A percentile compares a stretch with the other conserved stretches of the same genome.
Evolutionary conservation across 768 basidiomycete genomes (phyloP).

Genomic region (Suillus placidus): DNA sequence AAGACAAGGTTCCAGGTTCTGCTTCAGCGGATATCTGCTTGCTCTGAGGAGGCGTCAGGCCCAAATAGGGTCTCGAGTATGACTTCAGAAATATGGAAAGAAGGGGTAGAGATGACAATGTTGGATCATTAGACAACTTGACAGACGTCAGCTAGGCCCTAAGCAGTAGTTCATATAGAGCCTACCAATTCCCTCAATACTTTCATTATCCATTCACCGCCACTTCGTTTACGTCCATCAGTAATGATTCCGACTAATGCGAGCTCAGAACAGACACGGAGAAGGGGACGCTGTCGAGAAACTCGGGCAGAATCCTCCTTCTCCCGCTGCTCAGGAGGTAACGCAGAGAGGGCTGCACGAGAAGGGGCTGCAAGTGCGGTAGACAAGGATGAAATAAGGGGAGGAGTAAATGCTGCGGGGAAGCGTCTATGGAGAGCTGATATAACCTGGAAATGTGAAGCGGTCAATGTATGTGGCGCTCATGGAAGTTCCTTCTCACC

Average conservation of each 20-base stretch:
- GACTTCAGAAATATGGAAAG: slow-evolving; percentile 91
- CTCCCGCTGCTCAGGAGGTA: slow-evolving; percentile 81
- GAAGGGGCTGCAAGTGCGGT: slow-evolving; percentile 61
- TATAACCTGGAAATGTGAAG: slow-evolving; percentile 62
- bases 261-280: slow-evolving; percentile 88
- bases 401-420: slow-evolving; percentile 74
- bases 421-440: slow-evolving; percentile 89
- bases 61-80: slow-evolving; percentile 87
- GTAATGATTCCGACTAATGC: slow-evolving; percentile 84
- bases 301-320: slow-evolving; percentile 87
- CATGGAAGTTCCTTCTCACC: slow-evolving; percentile 46
- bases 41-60: slow-evolving; percentile 57
- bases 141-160: slow-evolving; percentile 18
- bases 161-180: slow-evolving; percentile 18
- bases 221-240: slow-evolving; percentile 69
- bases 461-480: not conserved
- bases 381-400: slow-evolving; percentile 61
- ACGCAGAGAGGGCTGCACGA: slow-evolving; percentile 52
- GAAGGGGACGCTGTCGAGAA: slow-evolving; percentile 77
- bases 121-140: slow-evolving; percentile 87
- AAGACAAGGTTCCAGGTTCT: slow-evolving; percentile 60
- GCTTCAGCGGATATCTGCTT: slow-evolving; percentile 62
- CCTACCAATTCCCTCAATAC: slow-evolving; percentile 81
- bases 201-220: slow-evolving; percentile 91
- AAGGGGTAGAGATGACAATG: slow-evolving; percentile 84